phyloP scores from a whole-genome alignment of 202 grass and related monocot species.

The Eragrostis tef region DNA sequence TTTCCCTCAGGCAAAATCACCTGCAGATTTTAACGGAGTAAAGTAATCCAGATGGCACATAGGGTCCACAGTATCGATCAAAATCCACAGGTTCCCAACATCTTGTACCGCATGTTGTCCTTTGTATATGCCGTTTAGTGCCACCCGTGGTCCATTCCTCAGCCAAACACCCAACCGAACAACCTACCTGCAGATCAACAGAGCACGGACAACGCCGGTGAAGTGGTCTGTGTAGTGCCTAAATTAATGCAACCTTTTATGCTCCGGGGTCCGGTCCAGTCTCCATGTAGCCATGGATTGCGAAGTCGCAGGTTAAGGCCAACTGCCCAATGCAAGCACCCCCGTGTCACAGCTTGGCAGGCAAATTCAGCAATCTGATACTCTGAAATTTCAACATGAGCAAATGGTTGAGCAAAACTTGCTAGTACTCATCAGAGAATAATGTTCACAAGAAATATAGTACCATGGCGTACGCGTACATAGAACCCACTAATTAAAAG shows the following conservation, averaged over 20 bases:
- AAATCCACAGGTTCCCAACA: constrained; percentile 5
- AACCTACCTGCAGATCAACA: constrained; percentile 6
- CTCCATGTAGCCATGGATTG: neutral
- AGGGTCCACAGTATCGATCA: neutral
- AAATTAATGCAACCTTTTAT: neutral
- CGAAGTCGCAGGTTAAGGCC: neutral
- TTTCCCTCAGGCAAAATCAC: too few relatives aligned
- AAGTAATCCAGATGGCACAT: too few relatives aligned
- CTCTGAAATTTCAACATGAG: neutral
- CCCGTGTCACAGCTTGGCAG: neutral
- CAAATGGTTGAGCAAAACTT: neutral
- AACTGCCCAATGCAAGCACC: neutral
- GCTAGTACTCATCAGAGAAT: neutral
- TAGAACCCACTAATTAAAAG: too few relatives aligned
- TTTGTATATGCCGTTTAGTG: constrained; percentile 13
- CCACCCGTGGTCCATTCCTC: constrained; percentile 33
- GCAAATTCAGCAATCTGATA: neutral
- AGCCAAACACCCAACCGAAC: constrained; percentile 4
- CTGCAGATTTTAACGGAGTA: too few relatives aligned
- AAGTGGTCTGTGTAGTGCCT: neutral
- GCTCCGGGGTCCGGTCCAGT: neutral
- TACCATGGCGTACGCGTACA: too few relatives aligned
- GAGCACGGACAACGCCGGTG: neutral
- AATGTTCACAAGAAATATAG: neutral
- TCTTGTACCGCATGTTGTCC: constrained; percentile 31